Conservation (phyloP, 352 stramenopile species). For the Phytophthora agathidicida region DNA sequence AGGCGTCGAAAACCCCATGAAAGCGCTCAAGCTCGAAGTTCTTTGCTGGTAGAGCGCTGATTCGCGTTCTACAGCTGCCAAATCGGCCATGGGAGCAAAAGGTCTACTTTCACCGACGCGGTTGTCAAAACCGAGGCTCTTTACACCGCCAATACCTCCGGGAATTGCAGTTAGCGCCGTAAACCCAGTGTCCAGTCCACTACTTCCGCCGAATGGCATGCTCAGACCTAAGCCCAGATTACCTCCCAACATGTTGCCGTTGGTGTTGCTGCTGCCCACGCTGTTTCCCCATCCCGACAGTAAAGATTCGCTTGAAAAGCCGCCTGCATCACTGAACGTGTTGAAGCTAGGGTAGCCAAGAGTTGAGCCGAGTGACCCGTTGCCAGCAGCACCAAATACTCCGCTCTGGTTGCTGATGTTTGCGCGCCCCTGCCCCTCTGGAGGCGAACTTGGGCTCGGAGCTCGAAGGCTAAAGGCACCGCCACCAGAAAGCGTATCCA, state of each 20-base stretch:
- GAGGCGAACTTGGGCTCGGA: slow-evolving; percentile 32
- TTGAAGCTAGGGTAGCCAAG: slow-evolving; percentile 71
- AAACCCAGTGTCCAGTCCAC: slow-evolving; percentile 20
- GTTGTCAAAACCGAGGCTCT: slow-evolving; percentile 9
- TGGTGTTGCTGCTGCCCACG: slow-evolving; percentile 14
- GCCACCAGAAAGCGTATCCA: slow-evolving; percentile 31
- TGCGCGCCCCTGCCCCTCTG: slow-evolving; percentile 13
- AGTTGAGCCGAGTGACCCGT: slow-evolving; percentile 46
- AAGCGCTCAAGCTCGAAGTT: slow-evolving; percentile 76
- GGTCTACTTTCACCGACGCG: slow-evolving; percentile 8
- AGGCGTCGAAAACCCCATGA: slow-evolving; percentile 46
- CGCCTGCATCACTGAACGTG: slow-evolving; percentile 55
- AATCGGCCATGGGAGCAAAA: slow-evolving; percentile 66
- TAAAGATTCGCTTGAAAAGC: slow-evolving; percentile 47
- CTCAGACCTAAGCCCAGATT: slow-evolving; percentile 21
- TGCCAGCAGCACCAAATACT: slow-evolving; percentile 40
- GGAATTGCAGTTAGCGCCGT: slow-evolving; percentile 15
- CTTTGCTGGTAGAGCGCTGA: slow-evolving; percentile 72
- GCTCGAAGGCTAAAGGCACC: slow-evolving; percentile 38
- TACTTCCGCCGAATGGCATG: slow-evolving; percentile 25
- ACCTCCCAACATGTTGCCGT: slow-evolving; percentile 12
- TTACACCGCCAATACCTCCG: background rate
- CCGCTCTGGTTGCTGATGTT: slow-evolving; percentile 27
- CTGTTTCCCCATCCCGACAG: slow-evolving; percentile 62
- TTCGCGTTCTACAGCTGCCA: slow-evolving; percentile 75